Percentiles rank a stretch among this genome's conserved stretches.
Evolutionary conservation across 805 yeast species (phyloP).

Genomic region (Starmerella asiatica): DNA sequence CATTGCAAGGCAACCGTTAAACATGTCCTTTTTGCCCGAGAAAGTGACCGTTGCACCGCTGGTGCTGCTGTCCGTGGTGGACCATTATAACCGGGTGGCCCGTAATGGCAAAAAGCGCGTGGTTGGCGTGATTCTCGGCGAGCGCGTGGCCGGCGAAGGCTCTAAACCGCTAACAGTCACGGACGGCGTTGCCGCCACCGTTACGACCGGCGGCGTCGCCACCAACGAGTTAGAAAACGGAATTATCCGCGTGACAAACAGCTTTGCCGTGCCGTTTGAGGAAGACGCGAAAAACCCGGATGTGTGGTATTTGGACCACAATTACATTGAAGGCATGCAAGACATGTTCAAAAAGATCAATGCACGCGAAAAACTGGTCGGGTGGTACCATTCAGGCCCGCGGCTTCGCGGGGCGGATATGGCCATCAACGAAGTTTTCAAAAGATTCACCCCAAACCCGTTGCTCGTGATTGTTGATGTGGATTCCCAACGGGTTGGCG

Average conservation of each 20-base stretch:
- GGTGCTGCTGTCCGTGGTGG: slow-evolving; percentile 85
- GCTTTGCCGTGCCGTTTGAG: slow-evolving; percentile 95
- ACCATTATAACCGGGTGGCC: slow-evolving; percentile 83
- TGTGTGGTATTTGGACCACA: slow-evolving; percentile 96
- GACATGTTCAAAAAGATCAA: slow-evolving; percentile 96
- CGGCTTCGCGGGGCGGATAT: slow-evolving; percentile 77
- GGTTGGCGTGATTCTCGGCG: slow-evolving; percentile 89
- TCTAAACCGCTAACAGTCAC: background rate
- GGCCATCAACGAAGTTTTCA: slow-evolving; percentile 81
- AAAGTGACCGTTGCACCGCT: slow-evolving; percentile 87
- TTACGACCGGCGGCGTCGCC: slow-evolving; percentile 1
- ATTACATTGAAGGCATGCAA: slow-evolving; percentile 88
- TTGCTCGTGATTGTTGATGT: slow-evolving; percentile 83
- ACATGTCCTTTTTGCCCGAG: slow-evolving; percentile 23
- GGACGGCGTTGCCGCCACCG: background rate
- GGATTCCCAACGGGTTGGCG: slow-evolving; percentile 67
- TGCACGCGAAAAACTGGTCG: slow-evolving; percentile 89
- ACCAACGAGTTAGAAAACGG: slow-evolving; percentile 19
- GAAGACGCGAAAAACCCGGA: slow-evolving; percentile 84
- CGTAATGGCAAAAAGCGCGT: slow-evolving; percentile 66
- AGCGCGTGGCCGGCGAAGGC: slow-evolving; percentile 28
- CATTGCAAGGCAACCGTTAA: too few species aligned
- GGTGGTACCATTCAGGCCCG: slow-evolving; percentile 99
- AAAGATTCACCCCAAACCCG: slow-evolving; percentile 68
- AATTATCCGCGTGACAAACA: slow-evolving; percentile 65